Percentiles rank a stretch among this genome's conserved stretches.
phyloP scores from a whole-genome alignment of 139 green algal species.

The Coelastrella sp. region DNA sequence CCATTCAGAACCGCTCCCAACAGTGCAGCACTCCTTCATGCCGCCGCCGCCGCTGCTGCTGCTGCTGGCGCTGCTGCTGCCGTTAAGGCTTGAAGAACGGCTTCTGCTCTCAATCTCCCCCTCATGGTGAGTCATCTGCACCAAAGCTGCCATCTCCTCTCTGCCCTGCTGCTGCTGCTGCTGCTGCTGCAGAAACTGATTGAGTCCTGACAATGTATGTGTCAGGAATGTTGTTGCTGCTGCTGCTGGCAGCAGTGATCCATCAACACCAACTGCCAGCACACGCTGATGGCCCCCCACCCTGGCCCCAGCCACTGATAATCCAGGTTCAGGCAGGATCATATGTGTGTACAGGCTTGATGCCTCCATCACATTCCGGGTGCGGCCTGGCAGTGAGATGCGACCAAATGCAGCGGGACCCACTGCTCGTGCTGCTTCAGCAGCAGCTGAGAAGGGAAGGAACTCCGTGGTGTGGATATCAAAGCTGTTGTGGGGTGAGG shows the following conservation, averaged over 20 bases:
- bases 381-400: not conserved
- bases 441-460: not conserved
- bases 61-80: not conserved
- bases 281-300: not conserved
- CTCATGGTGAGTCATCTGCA: too few relatives aligned
- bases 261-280: slow-evolving; percentile 2
- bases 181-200: not conserved
- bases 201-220: not conserved
- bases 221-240: too few relatives aligned
- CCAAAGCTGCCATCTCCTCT: too few relatives aligned
- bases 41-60: not conserved
- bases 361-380: not conserved
- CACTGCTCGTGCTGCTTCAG: not conserved
- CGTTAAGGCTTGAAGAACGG: too few relatives aligned
- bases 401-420: not conserved
- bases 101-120: too few relatives aligned
- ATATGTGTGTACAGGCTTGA: slow-evolving; percentile 20
- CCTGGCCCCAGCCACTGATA: not conserved
- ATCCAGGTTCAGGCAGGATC: slow-evolving; percentile 1
- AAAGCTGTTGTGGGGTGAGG: not conserved
- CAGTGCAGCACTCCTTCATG: not conserved
- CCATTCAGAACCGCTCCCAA: not conserved
- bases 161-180: too few relatives aligned
- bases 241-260: not conserved
- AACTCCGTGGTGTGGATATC: not conserved